Evolutionary conservation across 441 rosid genomes (phyloP).

Genomic region (Pelargonium citronellum): DNA sequence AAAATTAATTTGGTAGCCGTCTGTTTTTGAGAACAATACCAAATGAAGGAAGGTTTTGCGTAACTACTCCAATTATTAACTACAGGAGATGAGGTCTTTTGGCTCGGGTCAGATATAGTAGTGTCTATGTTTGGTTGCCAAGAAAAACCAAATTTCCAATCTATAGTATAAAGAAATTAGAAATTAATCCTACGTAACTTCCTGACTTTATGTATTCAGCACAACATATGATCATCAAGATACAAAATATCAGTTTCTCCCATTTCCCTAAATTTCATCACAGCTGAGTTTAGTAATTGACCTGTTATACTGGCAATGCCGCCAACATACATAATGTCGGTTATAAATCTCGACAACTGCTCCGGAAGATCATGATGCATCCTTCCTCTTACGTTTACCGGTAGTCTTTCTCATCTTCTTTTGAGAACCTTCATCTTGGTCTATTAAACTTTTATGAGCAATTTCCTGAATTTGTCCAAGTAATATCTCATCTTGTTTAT

Average conservation of each 20-base stretch:
- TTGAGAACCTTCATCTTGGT: conserved; percentile 38
- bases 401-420: conserved; percentile 49
- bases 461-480: conserved; percentile 39
- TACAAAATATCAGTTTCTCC: too few relatives aligned
- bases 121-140: neutral
- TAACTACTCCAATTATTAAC: neutral
- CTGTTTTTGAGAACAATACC: too few relatives aligned
- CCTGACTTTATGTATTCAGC: too few relatives aligned
- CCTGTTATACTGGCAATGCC: too few relatives aligned
- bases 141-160: neutral
- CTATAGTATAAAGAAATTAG: neutral
- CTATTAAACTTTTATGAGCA: conserved; percentile 39
- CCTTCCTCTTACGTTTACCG: conserved; percentile 73
- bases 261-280: too few relatives aligned
- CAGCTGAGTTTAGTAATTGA: too few relatives aligned
- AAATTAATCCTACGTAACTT: too few relatives aligned
- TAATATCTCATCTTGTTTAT: conserved; percentile 38
- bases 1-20: too few relatives aligned
- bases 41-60: neutral
- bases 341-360: conserved; percentile 36
- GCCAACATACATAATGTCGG: neutral
- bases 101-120: neutral
- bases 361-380: conserved; percentile 59
- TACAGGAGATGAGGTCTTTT: neutral
- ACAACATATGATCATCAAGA: too few relatives aligned